These are phyloP conservation scores for Cymbopogon flexuosus DNA, from an alignment of 202 grass and related monocot species.

Conservation along the genomic window DNA sequence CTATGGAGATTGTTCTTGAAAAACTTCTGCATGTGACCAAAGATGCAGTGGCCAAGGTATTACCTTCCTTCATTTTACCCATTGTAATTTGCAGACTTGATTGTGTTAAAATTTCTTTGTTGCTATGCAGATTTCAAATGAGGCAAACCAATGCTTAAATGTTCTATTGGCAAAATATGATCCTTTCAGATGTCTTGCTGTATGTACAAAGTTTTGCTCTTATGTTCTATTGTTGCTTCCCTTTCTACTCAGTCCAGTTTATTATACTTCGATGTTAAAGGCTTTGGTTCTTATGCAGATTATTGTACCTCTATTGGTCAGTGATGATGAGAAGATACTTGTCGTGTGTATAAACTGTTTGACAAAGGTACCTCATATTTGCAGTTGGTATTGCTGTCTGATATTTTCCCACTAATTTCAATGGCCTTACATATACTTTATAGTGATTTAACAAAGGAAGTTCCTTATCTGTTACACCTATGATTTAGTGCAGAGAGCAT, in stretches of 20 bases:
- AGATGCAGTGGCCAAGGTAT: constrained; percentile 78
- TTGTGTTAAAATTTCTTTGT: constrained; percentile 24
- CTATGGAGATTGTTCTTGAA: constrained; percentile 92
- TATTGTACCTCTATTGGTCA: constrained; percentile 76
- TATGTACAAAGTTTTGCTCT: constrained; percentile 39
- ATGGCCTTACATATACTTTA: background rate
- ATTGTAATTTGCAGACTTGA: background rate
- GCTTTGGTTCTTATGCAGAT: constrained; percentile 57
- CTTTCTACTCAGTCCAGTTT: background rate
- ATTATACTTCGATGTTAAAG: constrained; percentile 3
- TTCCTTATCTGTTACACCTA: background rate
- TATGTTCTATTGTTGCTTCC: constrained; percentile 1
- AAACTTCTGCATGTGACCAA: constrained; percentile 85
- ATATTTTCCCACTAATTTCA: constrained; percentile 10
- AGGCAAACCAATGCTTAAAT: constrained; percentile 82
- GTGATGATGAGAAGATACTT: constrained; percentile 93
- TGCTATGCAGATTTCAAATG: constrained; percentile 77
- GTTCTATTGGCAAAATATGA: constrained; percentile 72
- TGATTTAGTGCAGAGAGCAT: constrained; percentile 13
- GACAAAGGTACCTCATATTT: constrained; percentile 74
- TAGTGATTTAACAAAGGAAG: background rate
- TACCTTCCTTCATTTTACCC: constrained; percentile 15
- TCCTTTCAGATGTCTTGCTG: constrained; percentile 78
- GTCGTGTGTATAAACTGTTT: constrained; percentile 97
- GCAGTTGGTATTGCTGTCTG: background rate